Base-by-base conservation (phyloP, 345 rosid species). In the Adansonia digitata region DNA sequence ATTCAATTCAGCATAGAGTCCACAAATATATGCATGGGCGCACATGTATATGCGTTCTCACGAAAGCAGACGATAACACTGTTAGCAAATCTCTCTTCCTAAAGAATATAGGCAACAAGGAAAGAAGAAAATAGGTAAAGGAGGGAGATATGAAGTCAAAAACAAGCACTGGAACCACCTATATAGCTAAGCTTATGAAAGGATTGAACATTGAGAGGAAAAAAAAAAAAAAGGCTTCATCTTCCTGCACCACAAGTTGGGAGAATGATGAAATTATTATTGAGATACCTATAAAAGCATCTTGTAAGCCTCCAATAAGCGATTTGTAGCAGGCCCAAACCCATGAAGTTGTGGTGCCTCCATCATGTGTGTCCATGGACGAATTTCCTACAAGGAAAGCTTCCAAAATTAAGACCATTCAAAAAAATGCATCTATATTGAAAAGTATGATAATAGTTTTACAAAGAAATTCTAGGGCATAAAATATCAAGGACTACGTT, bases 341-440 rank as follows among this genome's bases (percentile, higher is more conserved):
- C 97, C 98, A 88, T 94, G 97, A 81, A 93, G 98, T 73, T 94
- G 99, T 43, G 97, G 98, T 65, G 91, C 97, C 84, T 94, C 98
- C 97, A 94, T 94, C 98, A 92, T 94, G 80, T 94, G 98, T 14
- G 98, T 95, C 99, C 99, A 95, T 34, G 97, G 99, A 34, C 98
- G 97, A 73, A 95, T 91, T 85, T 95, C 98, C 98, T 91, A 71
- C 43, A 77, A 51, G n/a, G 17, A 67, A 31, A 62, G 29, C 35
- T 13, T 69, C 20, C 45, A 60, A 72, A 27, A 75, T 48, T 37
- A 40, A 55, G 56, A 42, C 20, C 3, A 34, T 31, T 18, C n/a
- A 68, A 70, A 74, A n/a, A 74, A 22, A 51, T 15, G 12, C 24
- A 24, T 14, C 7, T 0, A 29, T 15, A 75, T 9, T 22, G 26